Percentiles rank a stretch among this genome's conserved stretches.
Conservation (phyloP, 2,329 filamentous ascomycete genomes). For the Exutisphaerella laricina region DNA sequence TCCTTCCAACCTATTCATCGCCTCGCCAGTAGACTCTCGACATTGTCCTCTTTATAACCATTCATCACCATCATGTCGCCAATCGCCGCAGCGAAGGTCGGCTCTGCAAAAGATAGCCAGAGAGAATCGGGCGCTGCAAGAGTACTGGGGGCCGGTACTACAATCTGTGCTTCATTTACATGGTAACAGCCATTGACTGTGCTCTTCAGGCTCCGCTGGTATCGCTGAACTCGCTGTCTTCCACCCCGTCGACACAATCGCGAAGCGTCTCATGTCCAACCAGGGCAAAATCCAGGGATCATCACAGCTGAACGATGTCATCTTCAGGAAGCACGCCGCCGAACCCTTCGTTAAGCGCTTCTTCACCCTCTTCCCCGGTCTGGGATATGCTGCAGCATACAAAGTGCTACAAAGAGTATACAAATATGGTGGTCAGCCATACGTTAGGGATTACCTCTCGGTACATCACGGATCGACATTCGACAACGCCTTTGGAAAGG, state of each 20-base stretch:
- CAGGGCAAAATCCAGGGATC: slow-evolving; percentile 62
- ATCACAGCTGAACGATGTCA: slow-evolving; percentile 74
- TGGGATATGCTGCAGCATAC: slow-evolving; percentile 96
- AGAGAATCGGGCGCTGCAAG: slow-evolving; percentile 86
- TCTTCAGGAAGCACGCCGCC: slow-evolving; percentile 83
- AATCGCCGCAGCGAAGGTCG: slow-evolving; percentile 22
- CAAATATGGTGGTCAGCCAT: slow-evolving; percentile 97
- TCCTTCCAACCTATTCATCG: too few species aligned
- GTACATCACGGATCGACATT: slow-evolving; percentile 76
- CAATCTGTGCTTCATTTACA: too few species aligned
- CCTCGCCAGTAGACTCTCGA: too few species aligned
- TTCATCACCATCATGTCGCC: slow-evolving; percentile 23
- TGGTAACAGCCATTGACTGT: slow-evolving; percentile 5
- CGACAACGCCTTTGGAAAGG: slow-evolving; percentile 85
- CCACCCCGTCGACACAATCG: slow-evolving; percentile 95
- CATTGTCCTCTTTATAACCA: neutral
- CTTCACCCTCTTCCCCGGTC: slow-evolving; percentile 89
- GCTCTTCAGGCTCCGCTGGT: slow-evolving; percentile 69
- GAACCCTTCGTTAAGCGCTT: slow-evolving; percentile 72
- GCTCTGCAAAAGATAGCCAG: slow-evolving; percentile 49
- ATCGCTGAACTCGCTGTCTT: slow-evolving; percentile 91
- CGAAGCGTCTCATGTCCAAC: slow-evolving; percentile 99
- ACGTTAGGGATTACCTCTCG: slow-evolving; percentile 82
- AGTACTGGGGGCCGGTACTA: slow-evolving; percentile 81
- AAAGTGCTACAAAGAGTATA: slow-evolving; percentile 97